Evolutionary conservation across 495 filamentous ascomycete genomes (phyloP).

Genomic region (Penicillium paxilli): DNA sequence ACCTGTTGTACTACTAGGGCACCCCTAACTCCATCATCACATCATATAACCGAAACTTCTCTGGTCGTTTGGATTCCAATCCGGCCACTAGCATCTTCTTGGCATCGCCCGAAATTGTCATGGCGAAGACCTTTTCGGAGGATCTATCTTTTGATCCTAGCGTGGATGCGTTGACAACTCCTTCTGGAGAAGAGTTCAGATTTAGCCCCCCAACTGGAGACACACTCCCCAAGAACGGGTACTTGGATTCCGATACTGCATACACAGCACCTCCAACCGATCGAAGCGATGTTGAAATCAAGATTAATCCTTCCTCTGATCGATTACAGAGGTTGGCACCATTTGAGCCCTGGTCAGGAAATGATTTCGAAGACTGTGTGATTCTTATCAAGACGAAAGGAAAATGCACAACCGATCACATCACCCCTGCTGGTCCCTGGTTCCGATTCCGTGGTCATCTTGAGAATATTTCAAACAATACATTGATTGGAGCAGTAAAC

Average conservation of each 20-base stretch:
- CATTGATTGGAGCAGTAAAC: not conserved
- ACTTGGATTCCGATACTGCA: not conserved
- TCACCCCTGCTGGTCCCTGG: not conserved
- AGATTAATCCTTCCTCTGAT: not conserved
- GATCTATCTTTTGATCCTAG: not conserved
- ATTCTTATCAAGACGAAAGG: not conserved
- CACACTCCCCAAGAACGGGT: not conserved
- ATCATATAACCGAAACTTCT: not conserved
- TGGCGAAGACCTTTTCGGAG: not conserved
- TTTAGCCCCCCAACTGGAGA: not conserved
- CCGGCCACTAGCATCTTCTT: not conserved
- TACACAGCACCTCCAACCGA: not conserved
- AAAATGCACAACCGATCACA: not conserved
- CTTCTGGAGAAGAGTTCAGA: not conserved
- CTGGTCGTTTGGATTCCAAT: not conserved
- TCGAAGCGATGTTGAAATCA: not conserved
- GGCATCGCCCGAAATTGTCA: not conserved
- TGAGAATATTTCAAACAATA: not conserved
- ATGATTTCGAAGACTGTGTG: not conserved
- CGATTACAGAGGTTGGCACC: not conserved
- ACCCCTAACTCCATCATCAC: not conserved
- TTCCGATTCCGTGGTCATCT: not conserved
- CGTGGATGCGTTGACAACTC: not conserved
- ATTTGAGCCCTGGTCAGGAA: not conserved
- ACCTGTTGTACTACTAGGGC: not conserved